Conservation (phyloP, 768 basidiomycete genomes). For the Kondoa malvinella region DNA sequence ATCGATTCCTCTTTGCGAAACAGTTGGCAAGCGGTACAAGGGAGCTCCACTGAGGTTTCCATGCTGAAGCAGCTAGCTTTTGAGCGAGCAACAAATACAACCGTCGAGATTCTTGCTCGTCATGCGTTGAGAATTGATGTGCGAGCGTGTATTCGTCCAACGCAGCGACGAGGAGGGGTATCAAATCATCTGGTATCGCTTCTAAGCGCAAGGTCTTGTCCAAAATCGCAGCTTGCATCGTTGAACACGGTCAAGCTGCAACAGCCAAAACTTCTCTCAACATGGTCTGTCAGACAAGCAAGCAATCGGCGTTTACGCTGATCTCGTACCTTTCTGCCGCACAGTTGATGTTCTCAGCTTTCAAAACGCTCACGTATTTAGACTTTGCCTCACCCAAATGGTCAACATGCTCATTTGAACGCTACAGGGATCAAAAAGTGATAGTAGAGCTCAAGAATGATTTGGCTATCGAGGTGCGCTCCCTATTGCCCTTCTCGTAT, state of each 20-base stretch:
- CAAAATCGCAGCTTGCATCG: not conserved
- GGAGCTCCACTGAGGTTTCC: not conserved
- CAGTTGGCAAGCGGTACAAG: not conserved
- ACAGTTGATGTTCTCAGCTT: constrained; percentile 88
- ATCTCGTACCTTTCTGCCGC: not conserved
- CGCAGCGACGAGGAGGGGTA: not conserved
- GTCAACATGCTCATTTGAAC: not conserved
- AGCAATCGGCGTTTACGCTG: not conserved
- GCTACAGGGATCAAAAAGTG: constrained; percentile 53
- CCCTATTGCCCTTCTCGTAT: not conserved
- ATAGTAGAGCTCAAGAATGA: constrained; percentile 75
- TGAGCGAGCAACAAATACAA: not conserved
- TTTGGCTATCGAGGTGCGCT: constrained; percentile 48
- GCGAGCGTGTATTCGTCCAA: not conserved
- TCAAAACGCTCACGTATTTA: constrained; percentile 82
- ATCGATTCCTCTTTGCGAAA: not conserved
- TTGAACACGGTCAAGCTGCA: not conserved
- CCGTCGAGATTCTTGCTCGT: not conserved
- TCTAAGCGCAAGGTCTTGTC: not conserved
- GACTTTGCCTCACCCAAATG: not conserved
- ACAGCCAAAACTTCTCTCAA: no score
- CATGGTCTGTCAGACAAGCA: no score
- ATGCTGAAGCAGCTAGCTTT: not conserved
- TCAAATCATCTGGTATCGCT: not conserved
- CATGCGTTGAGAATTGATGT: not conserved